Percentiles rank a stretch among this genome's conserved stretches.
These are phyloP conservation scores for Asterophora lycoperdoides DNA, from an alignment of 768 basidiomycete species.

Conservation along the genomic window DNA sequence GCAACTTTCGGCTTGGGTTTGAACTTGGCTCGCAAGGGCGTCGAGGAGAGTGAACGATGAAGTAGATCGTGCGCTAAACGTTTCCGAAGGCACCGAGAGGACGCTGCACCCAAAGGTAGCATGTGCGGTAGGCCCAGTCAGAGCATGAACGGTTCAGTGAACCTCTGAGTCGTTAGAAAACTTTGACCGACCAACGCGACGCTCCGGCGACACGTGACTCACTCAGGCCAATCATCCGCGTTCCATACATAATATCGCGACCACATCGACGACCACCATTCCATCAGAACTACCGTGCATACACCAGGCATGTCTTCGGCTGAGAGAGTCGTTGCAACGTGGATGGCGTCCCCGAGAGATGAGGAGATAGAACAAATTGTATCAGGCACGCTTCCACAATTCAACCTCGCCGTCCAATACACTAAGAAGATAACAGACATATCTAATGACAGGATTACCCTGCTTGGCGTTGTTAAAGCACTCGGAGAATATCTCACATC, in stretches of 20 bases:
- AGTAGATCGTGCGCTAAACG: slow-evolving; percentile 14
- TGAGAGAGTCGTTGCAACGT: slow-evolving; percentile 58
- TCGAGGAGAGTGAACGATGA: slow-evolving; percentile 22
- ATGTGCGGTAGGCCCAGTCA: slow-evolving; percentile 28
- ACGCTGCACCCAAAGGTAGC: slow-evolving; percentile 30
- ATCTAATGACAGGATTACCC: slow-evolving; percentile 49
- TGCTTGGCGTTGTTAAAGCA: slow-evolving; percentile 79
- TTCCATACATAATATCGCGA: too few relatives aligned
- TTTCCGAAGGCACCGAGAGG: slow-evolving; percentile 30
- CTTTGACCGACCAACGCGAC: not conserved
- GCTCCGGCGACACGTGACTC: slow-evolving; percentile 10
- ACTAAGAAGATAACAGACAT: slow-evolving; percentile 31
- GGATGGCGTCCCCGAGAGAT: slow-evolving; percentile 63
- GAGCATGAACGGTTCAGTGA: slow-evolving; percentile 12
- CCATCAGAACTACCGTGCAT: not conserved
- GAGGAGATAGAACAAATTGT: slow-evolving; percentile 56
- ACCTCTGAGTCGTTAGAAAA: not conserved
- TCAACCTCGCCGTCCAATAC: not conserved
- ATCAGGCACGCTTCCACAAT: slow-evolving; percentile 42
- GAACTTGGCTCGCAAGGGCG: slow-evolving; percentile 8
- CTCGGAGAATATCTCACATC: slow-evolving; percentile 86
- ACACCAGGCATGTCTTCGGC: slow-evolving; percentile 30
- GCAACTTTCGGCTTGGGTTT: slow-evolving; percentile 12
- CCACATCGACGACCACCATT: not conserved
- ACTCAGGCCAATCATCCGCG: not conserved